A percentile compares a stretch with the other conserved stretches of the same genome.
Conservation (phyloP, 2,329 filamentous ascomycete species). For the Corynespora cassiicola region DNA sequence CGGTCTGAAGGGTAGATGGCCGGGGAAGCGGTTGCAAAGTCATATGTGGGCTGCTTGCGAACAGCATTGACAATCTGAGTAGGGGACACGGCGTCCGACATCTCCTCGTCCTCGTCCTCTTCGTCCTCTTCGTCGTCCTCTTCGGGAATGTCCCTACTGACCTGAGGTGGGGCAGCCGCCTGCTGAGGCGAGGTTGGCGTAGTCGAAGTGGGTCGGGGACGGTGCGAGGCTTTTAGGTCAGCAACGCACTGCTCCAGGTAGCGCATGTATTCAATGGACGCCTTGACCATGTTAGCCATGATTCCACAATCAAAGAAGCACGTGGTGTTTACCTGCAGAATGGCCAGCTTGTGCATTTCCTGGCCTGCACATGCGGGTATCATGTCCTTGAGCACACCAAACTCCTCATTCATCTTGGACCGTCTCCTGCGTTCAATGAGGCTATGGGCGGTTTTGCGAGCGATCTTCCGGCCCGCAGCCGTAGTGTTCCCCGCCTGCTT, state of each 20-base stretch:
- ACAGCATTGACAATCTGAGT: conserved; percentile 20
- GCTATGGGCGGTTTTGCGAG: conserved; percentile 94
- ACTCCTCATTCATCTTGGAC: conserved; percentile 99
- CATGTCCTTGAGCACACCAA: conserved; percentile 90
- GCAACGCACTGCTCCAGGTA: conserved; percentile 90
- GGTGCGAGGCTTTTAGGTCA: conserved; percentile 68
- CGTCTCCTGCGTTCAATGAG: conserved; percentile 87
- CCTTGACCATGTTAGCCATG: conserved; percentile 59
- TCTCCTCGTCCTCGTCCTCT: conserved; percentile 57
- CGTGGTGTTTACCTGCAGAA: conserved; percentile 74
- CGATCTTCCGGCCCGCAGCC: conserved; percentile 90
- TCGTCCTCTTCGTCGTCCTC: conserved; percentile 49
- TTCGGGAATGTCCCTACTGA: conserved; percentile 10
- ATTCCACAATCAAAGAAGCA: not conserved
- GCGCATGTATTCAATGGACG: conserved; percentile 93
- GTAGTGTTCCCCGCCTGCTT: conserved; percentile 75
- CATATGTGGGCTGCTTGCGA: conserved; percentile 23
- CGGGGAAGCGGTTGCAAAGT: conserved; percentile 39
- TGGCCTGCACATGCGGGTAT: conserved; percentile 91
- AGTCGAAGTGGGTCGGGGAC: conserved; percentile 33
- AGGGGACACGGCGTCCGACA: conserved; percentile 45
- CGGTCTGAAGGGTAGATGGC: conserved; percentile 46
- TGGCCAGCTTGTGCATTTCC: conserved; percentile 98
- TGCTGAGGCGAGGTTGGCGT: conserved; percentile 33
- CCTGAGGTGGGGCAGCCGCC: conserved; percentile 26